Evolutionary conservation across 1,284 basidiomycete genomes (phyloP).

Genomic region (Chondrostereum purpureum): DNA sequence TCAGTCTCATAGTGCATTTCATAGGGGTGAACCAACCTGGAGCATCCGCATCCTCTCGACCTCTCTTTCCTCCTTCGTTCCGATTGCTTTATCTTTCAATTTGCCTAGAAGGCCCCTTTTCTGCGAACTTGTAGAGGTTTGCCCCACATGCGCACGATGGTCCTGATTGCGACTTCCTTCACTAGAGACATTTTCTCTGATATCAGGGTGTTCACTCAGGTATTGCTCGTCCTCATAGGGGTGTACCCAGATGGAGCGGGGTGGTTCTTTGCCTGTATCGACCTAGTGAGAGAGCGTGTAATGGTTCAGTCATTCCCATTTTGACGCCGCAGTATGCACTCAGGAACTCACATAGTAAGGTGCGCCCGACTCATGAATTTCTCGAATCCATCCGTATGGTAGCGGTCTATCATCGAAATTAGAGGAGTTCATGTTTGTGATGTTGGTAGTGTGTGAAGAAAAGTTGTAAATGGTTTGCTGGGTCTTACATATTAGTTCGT

Average conservation of each 20-base stretch:
- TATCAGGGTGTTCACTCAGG: conserved; percentile 36
- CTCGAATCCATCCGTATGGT: conserved; percentile 59
- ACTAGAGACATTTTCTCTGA: conserved; percentile 4
- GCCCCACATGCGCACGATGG: neutral
- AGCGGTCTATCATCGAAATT: conserved; percentile 31
- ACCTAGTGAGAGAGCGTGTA: conserved; percentile 37
- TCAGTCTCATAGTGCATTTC: conserved; percentile 1
- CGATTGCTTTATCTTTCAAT: conserved; percentile 55
- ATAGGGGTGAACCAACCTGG: conserved; percentile 19
- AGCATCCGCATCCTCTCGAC: conserved; percentile 31
- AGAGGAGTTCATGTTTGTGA: conserved; percentile 15
- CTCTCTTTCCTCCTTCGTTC: conserved; percentile 59
- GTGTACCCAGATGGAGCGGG: conserved; percentile 65
- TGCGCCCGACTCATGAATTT: conserved; percentile 41
- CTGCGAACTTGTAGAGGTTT: neutral
- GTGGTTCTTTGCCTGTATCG: conserved; percentile 58
- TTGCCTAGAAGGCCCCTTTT: conserved; percentile 11
- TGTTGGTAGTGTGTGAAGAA: conserved; percentile 18
- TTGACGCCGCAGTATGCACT: neutral
- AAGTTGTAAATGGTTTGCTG: neutral
- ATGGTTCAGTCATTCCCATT: neutral
- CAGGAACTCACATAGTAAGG: conserved; percentile 33
- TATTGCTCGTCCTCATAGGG: conserved; percentile 64
- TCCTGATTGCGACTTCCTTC: conserved; percentile 9
- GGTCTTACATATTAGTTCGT: neutral